These are phyloP conservation scores for Glycine latifolia DNA, from an alignment of 306 rosid genomes.

Conservation along the genomic window DNA sequence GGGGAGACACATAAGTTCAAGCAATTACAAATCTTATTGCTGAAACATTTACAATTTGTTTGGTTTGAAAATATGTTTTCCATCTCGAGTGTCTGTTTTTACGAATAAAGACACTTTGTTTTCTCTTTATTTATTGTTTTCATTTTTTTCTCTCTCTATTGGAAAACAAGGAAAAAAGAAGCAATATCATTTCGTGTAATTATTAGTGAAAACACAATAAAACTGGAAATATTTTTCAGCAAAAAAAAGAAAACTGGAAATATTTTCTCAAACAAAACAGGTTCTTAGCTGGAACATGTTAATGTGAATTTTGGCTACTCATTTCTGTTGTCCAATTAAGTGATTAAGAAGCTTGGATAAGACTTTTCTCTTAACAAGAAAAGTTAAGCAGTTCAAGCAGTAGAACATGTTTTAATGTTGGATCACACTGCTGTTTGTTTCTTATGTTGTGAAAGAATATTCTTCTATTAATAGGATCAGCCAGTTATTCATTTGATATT, in stretches of 20 bases:
- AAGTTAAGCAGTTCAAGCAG: not conserved
- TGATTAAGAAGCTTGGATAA: not conserved
- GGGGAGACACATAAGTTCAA: not conserved
- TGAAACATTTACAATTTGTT: not conserved
- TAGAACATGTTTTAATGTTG: slow-evolving; percentile 6
- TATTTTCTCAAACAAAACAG: too few species aligned
- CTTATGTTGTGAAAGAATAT: slow-evolving; percentile 1
- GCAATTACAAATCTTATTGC: not conserved
- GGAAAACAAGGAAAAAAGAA: not conserved
- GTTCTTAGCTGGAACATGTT: not conserved
- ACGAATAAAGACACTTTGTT: not conserved
- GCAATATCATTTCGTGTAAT: not conserved
- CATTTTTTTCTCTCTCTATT: not conserved
- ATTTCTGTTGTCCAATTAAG: not conserved
- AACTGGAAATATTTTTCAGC: not conserved
- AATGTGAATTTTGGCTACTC: not conserved
- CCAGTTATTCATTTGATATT: slow-evolving; percentile 1
- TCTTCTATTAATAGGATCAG: slow-evolving; percentile 10
- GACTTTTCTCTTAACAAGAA: not conserved
- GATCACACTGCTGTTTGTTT: not conserved
- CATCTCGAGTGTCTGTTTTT: not conserved
- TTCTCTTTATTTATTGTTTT: not conserved
- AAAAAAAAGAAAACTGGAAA: too few species aligned
- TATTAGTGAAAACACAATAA: not conserved
- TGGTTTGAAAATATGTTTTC: slow-evolving; percentile 1